Base-by-base conservation (phyloP, 495 filamentous ascomycete genomes). In the Penicillium turbatum region DNA sequence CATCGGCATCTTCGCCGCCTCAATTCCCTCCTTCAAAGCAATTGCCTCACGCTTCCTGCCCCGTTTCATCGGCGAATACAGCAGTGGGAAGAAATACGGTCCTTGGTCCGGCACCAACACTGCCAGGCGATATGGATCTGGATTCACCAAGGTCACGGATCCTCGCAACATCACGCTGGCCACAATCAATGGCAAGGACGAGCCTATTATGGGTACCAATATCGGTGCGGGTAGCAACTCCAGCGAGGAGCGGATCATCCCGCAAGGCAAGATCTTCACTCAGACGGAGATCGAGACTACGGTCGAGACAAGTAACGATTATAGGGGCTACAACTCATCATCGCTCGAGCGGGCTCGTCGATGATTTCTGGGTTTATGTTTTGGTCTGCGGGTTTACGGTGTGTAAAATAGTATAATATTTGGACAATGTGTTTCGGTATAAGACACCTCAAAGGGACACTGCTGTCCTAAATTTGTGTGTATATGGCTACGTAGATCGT, bases 11-110 rank as follows among this genome's bases (percentile, higher is more conserved):
- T 59, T 75, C 40, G 66, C 68, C 21, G 58, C 68, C 31, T 75
- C 69, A 27, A 73, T 75, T 26, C 72, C 72, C 3, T 71, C 70
- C 37, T 73, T 73, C 61, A 74, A 74, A 29, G 69, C 71, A 19
- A 74, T 74, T 39, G 66, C 68, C 30, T 72, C 66, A 6, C 71
- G 68, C 40, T 74, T 72, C 63, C 48, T 72, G 3, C 71, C 71
- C 21, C 64, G 65, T 19, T 64, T 71, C 51, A 69, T 73, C 26
- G 69, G 71, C 55, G 71, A 73, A 48, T 71, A 72, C 63, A 65
- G 64, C 44, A 56, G 59, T 38, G 56, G 61, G 15, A 64, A 63
- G 32, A 63, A 62, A 19, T 72, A 68, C 51, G 54, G 54, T 8
- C 61, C 56, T 17, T 70, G 63, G 63, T 64, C 65, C 11, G 47